Base-by-base conservation (phyloP, 75 land plant genomes). In the Larix kaempferi region DNA sequence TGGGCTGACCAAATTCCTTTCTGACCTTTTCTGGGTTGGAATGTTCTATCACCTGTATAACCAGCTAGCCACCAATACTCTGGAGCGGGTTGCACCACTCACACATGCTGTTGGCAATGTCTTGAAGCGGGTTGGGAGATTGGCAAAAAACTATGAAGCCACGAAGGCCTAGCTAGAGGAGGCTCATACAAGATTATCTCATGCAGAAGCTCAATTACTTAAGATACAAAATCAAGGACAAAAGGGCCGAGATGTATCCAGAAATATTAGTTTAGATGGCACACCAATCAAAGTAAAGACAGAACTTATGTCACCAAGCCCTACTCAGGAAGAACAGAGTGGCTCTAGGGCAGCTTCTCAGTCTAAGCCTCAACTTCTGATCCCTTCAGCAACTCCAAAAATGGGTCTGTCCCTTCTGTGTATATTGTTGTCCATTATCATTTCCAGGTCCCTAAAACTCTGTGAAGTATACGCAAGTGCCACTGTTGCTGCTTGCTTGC, bases 171-270 rank as follows among this genome's bases (percentile, higher is more conserved):
- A 86, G 94, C 86, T 88, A 63, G 80, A 67, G 19, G 83, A 88
- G 54, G 83, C 92, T 13, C 83, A 86, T 79, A 83, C 77, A 82
- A 88, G 75, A 73, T 80, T 92, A 37, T 21, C 76, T 35, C 84
- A 84, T 49, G 82, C 90, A 33, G 67, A 90, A 61, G 57, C 80
- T 56, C 74, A 86, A 33, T 55, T 78, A 21, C 15, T 16, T 27
- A 41, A 22, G 19, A 39, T 49, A 15, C 77, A 49, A 35, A 39
- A 78, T 26, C 44, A 15, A 14, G 15, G 75, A 4, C 11, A 78
- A 39, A 73, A 73, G 44, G 26, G 27, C 27, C 44, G 22, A 21
- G 73, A 29, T 29, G 56, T 25, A 52, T 39, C 52, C 54, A 33
- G 23, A 37, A 75, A 29, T 54, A 12, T 16, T 21, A 78, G 59